phyloP scores from a whole-genome alignment of 2,329 filamentous ascomycete species.

The Verticillium nonalfalfae region DNA sequence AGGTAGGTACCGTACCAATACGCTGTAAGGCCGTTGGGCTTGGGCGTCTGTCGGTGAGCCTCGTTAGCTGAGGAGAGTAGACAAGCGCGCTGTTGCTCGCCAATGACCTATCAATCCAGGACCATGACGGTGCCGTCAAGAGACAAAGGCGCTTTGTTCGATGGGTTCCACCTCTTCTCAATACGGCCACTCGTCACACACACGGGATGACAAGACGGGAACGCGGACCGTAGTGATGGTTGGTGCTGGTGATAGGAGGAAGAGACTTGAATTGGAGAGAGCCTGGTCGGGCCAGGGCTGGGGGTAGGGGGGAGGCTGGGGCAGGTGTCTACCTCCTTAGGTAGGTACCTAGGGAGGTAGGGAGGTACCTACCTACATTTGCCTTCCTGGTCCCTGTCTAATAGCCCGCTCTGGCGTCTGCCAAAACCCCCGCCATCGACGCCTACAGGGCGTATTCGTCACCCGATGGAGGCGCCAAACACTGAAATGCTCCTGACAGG shows the following conservation, averaged over 20 bases:
- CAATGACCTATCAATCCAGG: not conserved
- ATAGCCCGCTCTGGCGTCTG: not conserved
- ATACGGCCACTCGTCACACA: not conserved
- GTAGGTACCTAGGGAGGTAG: too few relatives aligned
- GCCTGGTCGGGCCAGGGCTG: not conserved
- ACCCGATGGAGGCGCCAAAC: not conserved
- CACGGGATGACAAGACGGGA: not conserved
- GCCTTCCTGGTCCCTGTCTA: not conserved
- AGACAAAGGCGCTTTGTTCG: not conserved
- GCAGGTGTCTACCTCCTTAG: too few relatives aligned
- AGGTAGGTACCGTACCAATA: too few relatives aligned
- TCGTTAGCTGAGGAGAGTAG: not conserved
- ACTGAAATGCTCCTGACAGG: not conserved
- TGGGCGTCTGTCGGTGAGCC: too few relatives aligned
- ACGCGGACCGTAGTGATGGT: not conserved
- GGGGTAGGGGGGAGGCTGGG: not conserved
- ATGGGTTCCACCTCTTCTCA: not conserved
- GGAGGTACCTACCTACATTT: not conserved
- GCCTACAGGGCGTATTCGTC: not conserved
- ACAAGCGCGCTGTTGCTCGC: not conserved
- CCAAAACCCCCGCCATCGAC: not conserved
- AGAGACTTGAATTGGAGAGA: not conserved
- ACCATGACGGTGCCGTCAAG: not conserved
- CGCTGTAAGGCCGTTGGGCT: too few relatives aligned
- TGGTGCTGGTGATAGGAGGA: not conserved